Conservation (phyloP, 2,329 filamentous ascomycete species). For the Coniella vitis region DNA sequence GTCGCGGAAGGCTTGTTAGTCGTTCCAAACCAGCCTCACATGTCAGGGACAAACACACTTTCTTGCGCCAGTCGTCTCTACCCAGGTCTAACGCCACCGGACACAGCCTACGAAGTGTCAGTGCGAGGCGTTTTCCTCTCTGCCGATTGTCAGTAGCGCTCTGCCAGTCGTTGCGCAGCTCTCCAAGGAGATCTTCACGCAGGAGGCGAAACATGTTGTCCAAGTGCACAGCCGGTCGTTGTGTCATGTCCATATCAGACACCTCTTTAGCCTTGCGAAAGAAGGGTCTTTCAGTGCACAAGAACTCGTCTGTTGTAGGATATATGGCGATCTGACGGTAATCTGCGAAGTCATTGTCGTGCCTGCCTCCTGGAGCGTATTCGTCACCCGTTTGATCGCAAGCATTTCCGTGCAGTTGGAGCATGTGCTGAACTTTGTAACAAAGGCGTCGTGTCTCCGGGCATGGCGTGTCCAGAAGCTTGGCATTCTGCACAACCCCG, state of each 20-base stretch:
- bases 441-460: slow-evolving; percentile 22
- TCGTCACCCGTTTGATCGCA: slow-evolving; percentile 1
- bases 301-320: slow-evolving; percentile 60
- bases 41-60: slow-evolving; percentile 34
- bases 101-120: slow-evolving; percentile 33
- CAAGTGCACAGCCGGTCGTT: slow-evolving; percentile 44
- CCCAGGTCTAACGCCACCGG: slow-evolving; percentile 32
- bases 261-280: slow-evolving; percentile 47
- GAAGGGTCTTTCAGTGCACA: slow-evolving; percentile 45
- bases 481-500: slow-evolving; percentile 20
- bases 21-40: slow-evolving; percentile 37
- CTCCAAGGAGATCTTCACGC: slow-evolving; percentile 63
- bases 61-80: slow-evolving; percentile 22
- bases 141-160: slow-evolving; percentile 39
- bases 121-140: slow-evolving; percentile 32
- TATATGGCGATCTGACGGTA: slow-evolving; percentile 56
- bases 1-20: slow-evolving; percentile 25
- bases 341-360: slow-evolving; percentile 65
- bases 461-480: slow-evolving; percentile 22
- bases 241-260: slow-evolving; percentile 26
- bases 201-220: slow-evolving; percentile 68
- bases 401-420: slow-evolving; percentile 25
- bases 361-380: slow-evolving; percentile 53
- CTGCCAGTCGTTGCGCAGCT: slow-evolving; percentile 56
- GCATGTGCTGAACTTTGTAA: slow-evolving; percentile 31